These are phyloP conservation scores for Cochlearia excelsa DNA, from an alignment of 345 rosid species.

Conservation along the genomic window DNA sequence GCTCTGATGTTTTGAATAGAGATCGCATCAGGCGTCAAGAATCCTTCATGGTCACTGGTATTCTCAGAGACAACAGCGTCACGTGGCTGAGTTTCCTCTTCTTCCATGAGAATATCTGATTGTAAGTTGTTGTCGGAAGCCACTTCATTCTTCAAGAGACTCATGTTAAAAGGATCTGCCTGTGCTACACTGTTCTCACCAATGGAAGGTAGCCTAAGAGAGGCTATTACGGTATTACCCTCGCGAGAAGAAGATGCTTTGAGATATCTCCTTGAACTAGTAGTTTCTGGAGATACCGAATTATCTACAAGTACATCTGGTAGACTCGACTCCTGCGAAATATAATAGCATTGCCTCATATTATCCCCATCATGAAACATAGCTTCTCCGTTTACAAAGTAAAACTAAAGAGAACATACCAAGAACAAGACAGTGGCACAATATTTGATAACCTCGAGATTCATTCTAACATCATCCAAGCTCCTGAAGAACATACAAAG, in stretches of 20 bases:
- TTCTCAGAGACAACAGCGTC: slow-evolving; percentile 38
- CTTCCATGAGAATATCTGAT: slow-evolving; percentile 56
- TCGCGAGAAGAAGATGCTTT: slow-evolving; percentile 39
- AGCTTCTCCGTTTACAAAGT: neutral
- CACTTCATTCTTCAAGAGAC: slow-evolving; percentile 43
- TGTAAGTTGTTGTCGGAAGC: slow-evolving; percentile 35
- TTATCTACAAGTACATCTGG: slow-evolving; percentile 49
- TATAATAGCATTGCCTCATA: slow-evolving; percentile 4
- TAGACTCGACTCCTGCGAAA: slow-evolving; percentile 75
- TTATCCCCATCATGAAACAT: slow-evolving; percentile 4
- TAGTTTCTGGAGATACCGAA: slow-evolving; percentile 59
- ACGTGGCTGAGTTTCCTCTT: slow-evolving; percentile 38
- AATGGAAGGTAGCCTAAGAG: slow-evolving; percentile 36
- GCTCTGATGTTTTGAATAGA: slow-evolving; percentile 50
- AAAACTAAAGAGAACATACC: slow-evolving; percentile 44
- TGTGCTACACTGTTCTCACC: slow-evolving; percentile 35
- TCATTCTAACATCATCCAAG: slow-evolving; percentile 90
- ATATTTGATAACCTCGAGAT: slow-evolving; percentile 83
- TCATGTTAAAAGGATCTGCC: slow-evolving; percentile 56
- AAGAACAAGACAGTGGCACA: slow-evolving; percentile 91
- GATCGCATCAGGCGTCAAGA: slow-evolving; percentile 52
- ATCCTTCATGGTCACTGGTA: slow-evolving; percentile 43
- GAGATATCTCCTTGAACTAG: slow-evolving; percentile 54
- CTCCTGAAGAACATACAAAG: slow-evolving; percentile 57
- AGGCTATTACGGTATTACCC: slow-evolving; percentile 17